Conservation (phyloP, 1,139 yeast species). For the Saccharomycopsis hybrid region DNA sequence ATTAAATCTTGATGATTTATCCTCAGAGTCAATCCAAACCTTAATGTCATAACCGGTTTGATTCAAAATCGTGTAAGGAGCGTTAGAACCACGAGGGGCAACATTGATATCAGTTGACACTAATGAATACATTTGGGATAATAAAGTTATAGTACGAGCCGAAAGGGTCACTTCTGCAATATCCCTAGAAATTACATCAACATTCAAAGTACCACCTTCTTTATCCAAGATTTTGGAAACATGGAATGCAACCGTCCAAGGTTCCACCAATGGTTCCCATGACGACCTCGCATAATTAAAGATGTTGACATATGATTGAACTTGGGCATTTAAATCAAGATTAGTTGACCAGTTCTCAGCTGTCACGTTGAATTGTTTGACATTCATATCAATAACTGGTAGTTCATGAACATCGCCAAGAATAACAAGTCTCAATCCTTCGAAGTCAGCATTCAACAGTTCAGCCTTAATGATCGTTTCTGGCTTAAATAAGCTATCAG, state of each 20-base stretch:
- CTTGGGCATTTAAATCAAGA: conserved; percentile 60
- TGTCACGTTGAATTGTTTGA: conserved; percentile 63
- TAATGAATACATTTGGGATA: conserved; percentile 60
- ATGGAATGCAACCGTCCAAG: conserved; percentile 78
- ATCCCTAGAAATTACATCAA: conserved; percentile 67
- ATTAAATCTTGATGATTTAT: conserved; percentile 27
- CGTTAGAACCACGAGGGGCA: conserved; percentile 69
- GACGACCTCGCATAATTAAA: conserved; percentile 88
- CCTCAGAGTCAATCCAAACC: conserved; percentile 60
- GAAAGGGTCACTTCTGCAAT: conserved; percentile 78
- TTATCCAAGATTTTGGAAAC: conserved; percentile 40
- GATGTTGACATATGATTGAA: conserved; percentile 69
- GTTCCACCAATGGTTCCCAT: conserved; percentile 94
- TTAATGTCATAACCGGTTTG: conserved; percentile 79
- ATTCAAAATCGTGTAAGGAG: conserved; percentile 75
- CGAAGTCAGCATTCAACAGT: conserved; percentile 60
- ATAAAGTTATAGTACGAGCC: conserved; percentile 69
- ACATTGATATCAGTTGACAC: conserved; percentile 48
- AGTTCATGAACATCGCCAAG: conserved; percentile 93
- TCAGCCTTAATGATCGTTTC: conserved; percentile 58
- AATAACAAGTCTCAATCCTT: conserved; percentile 78
- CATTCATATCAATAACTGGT: conserved; percentile 78
- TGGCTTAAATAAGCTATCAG: conserved; percentile 22
- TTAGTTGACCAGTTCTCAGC: conserved; percentile 92
- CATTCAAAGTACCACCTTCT: conserved; percentile 39